Conservation (phyloP, 2,329 filamentous ascomycete genomes). For the Aureobasidium sp. region DNA sequence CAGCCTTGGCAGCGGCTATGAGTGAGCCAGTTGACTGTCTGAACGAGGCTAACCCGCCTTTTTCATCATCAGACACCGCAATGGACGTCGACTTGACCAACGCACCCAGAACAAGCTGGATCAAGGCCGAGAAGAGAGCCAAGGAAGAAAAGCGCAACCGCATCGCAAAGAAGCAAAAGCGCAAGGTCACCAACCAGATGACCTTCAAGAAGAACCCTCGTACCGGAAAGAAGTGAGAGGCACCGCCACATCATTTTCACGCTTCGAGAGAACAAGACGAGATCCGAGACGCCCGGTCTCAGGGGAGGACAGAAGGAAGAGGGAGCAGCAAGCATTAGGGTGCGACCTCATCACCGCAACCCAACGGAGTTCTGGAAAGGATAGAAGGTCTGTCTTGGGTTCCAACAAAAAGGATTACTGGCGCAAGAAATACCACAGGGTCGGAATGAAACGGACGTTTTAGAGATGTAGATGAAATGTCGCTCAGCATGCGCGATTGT, state of each 20-base stretch:
- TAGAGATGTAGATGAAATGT: neutral
- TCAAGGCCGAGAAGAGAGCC: conserved; percentile 20
- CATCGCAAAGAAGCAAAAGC: conserved; percentile 31
- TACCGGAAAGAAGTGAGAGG: conserved; percentile 22
- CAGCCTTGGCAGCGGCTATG: conserved; percentile 18
- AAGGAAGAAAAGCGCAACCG: conserved; percentile 28
- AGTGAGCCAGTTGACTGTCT: conserved; percentile 13
- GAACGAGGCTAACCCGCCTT: conserved; percentile 16
- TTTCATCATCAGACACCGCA: conserved; percentile 22
- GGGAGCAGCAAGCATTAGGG: conserved; percentile 3
- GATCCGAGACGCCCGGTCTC: neutral
- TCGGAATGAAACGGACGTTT: neutral
- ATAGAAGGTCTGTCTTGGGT: conserved; percentile 12
- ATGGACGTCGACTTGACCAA: conserved; percentile 34
- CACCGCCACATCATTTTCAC: neutral
- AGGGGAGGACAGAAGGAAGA: neutral
- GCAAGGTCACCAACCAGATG: conserved; percentile 34
- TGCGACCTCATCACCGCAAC: neutral
- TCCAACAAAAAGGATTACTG: neutral
- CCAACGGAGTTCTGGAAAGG: conserved; percentile 8
- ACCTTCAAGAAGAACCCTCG: conserved; percentile 28
- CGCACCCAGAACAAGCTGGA: conserved; percentile 19
- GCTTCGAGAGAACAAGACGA: neutral
- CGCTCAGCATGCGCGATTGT: neutral
- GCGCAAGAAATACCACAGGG: neutral